These are phyloP conservation scores for Elsinoe ampelina DNA, from an alignment of 2,329 filamentous ascomycete species.

Conservation along the genomic window DNA sequence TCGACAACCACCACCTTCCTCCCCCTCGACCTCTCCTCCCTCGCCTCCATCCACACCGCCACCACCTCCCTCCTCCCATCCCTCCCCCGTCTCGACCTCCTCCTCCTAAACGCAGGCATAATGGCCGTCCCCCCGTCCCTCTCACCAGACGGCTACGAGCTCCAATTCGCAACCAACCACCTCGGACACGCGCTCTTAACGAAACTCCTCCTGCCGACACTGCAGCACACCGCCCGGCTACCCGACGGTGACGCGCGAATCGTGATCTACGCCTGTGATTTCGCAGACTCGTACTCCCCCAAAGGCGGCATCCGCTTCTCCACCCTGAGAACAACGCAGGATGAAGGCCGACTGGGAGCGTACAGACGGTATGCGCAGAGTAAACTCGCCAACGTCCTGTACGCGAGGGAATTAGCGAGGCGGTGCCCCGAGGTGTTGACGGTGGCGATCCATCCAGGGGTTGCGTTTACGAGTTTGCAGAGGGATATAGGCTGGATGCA, in stretches of 20 bases:
- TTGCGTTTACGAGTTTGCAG: slow-evolving; percentile 12
- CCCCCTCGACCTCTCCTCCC: slow-evolving; percentile 42
- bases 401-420: slow-evolving; percentile 31
- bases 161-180: slow-evolving; percentile 23
- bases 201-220: slow-evolving; percentile 15
- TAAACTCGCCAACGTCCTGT: slow-evolving; percentile 40
- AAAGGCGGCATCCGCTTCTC: slow-evolving; percentile 19
- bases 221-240: slow-evolving; percentile 11
- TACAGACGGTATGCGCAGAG: slow-evolving; percentile 31
- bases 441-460: slow-evolving; percentile 32
- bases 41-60: slow-evolving; percentile 39
- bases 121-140: slow-evolving; percentile 18
- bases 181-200: slow-evolving; percentile 24
- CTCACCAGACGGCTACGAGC: slow-evolving; percentile 21
- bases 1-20: slow-evolving; percentile 36
- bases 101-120: slow-evolving; percentile 23
- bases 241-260: slow-evolving; percentile 14
- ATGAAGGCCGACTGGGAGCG: slow-evolving; percentile 12
- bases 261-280: slow-evolving; percentile 15
- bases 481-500: slow-evolving; percentile 23
- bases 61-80: slow-evolving; percentile 34
- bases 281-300: slow-evolving; percentile 4
- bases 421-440: slow-evolving; percentile 27
- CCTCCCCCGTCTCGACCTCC: slow-evolving; percentile 29
- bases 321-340: slow-evolving; percentile 17